These are phyloP conservation scores for Chrysoporthe puriensis DNA, from an alignment of 2,329 filamentous ascomycete genomes.

Conservation along the genomic window DNA sequence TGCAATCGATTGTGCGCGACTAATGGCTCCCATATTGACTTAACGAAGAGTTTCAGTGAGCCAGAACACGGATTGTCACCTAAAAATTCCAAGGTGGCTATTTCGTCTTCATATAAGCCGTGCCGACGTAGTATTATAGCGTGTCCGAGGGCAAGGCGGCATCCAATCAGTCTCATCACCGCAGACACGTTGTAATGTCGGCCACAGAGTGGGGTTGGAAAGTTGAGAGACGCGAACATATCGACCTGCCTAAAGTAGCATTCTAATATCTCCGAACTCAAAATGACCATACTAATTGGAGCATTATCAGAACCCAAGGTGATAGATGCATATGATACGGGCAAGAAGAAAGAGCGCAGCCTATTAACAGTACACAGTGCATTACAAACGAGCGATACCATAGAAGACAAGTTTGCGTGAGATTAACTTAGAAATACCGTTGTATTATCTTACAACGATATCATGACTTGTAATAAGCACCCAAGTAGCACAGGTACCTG, in stretches of 20 bases:
- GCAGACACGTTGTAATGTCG: background rate
- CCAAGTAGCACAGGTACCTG: too few relatives aligned
- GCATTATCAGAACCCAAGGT: background rate
- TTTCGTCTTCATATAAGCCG: background rate
- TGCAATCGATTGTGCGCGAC: background rate
- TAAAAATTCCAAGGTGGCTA: too few relatives aligned
- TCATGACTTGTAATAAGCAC: too few relatives aligned
- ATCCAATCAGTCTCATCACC: slow-evolving; percentile 1
- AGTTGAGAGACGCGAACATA: background rate
- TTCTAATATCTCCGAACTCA: background rate
- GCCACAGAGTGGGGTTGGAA: background rate
- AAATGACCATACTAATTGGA: background rate
- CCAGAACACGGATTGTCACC: background rate
- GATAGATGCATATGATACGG: background rate
- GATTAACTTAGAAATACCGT: too few relatives aligned
- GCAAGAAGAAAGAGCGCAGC: background rate
- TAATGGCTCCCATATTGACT: background rate
- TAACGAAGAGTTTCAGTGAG: background rate
- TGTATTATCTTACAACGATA: too few relatives aligned
- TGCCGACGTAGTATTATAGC: background rate
- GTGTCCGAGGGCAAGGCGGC: background rate
- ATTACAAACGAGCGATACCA: too few relatives aligned
- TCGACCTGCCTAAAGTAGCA: background rate
- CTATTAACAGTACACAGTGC: too few relatives aligned
- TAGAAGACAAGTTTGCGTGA: too few relatives aligned